Conservation (phyloP, 2,329 filamentous ascomycete genomes). For the Plenodomus tracheiphilus region DNA sequence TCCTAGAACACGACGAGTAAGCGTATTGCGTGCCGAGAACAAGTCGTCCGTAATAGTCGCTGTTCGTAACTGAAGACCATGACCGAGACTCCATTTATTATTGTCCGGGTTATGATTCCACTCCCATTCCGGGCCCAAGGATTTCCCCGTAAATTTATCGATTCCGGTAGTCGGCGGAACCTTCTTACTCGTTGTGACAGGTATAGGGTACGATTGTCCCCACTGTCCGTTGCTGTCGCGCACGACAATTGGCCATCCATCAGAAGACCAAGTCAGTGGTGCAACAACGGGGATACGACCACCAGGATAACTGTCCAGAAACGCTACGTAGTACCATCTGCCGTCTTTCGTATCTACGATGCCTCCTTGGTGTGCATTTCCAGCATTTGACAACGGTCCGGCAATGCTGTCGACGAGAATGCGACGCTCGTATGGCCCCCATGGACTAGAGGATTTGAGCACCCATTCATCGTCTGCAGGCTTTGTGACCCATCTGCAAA, state of each 20-base stretch:
- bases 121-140: constrained; percentile 56
- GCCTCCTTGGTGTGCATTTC: constrained; percentile 59
- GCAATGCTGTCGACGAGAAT: constrained; percentile 50
- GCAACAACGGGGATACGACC: constrained; percentile 62
- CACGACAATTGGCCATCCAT: constrained; percentile 57
- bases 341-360: constrained; percentile 57
- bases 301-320: constrained; percentile 59
- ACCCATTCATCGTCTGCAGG: constrained; percentile 54
- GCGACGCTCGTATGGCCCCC: constrained; percentile 57
- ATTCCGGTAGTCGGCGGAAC: constrained; percentile 44
- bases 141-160: constrained; percentile 51
- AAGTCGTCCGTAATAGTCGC: constrained; percentile 59
- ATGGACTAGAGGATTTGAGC: constrained; percentile 54
- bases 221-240: constrained; percentile 50
- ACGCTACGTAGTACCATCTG: constrained; percentile 64
- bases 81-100: constrained; percentile 49
- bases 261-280: constrained; percentile 55
- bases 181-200: constrained; percentile 34
- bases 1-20: constrained; percentile 48
- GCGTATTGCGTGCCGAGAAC: constrained; percentile 47
- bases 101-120: constrained; percentile 66
- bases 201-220: constrained; percentile 50
- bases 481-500: constrained; percentile 33
- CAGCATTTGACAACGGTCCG: constrained; percentile 51
- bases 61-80: constrained; percentile 53